A percentile compares a stretch with the other conserved stretches of the same genome.
Evolutionary conservation across 2,329 filamentous ascomycete species (phyloP).

Genomic region (Lasiodiplodia gonubiensis): DNA sequence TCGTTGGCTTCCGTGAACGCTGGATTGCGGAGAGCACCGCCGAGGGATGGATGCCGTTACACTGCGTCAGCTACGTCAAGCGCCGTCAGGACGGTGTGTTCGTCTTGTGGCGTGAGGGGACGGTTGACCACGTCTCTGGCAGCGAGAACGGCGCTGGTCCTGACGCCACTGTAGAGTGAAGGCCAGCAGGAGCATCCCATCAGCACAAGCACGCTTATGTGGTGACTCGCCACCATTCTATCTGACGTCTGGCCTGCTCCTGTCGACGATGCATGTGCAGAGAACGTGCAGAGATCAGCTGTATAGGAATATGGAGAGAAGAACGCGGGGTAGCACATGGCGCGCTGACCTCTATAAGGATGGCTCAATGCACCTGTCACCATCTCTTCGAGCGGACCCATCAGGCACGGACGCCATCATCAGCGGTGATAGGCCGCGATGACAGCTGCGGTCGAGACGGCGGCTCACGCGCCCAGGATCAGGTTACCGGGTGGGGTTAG

Average conservation of each 20-base stretch:
- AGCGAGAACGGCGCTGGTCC: slow-evolving; percentile 36
- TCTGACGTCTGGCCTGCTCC: not conserved
- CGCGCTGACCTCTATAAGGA: not conserved
- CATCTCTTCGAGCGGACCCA: not conserved
- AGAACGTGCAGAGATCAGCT: not conserved
- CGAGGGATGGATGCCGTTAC: slow-evolving; percentile 58
- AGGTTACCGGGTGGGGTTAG: not conserved
- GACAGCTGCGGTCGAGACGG: not conserved
- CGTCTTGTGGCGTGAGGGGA: slow-evolving; percentile 53
- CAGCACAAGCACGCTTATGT: not conserved
- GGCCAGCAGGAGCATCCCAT: not conserved
- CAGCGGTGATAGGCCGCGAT: not conserved
- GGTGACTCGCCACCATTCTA: slow-evolving; percentile 3
- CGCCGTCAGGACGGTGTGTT: slow-evolving; percentile 36
- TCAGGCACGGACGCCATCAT: not conserved
- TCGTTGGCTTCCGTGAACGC: slow-evolving; percentile 53
- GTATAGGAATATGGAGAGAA: not conserved
- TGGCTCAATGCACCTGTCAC: not conserved
- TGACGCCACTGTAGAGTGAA: not conserved
- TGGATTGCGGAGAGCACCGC: slow-evolving; percentile 56
- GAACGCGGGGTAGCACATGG: not conserved
- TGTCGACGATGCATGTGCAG: not conserved
- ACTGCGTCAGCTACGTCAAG: slow-evolving; percentile 45
- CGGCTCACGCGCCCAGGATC: slow-evolving; percentile 12
- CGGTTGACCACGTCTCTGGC: slow-evolving; percentile 50